Conservation (phyloP, 371 early-diverging fungal genomes). For the Mucor plumbeus region DNA sequence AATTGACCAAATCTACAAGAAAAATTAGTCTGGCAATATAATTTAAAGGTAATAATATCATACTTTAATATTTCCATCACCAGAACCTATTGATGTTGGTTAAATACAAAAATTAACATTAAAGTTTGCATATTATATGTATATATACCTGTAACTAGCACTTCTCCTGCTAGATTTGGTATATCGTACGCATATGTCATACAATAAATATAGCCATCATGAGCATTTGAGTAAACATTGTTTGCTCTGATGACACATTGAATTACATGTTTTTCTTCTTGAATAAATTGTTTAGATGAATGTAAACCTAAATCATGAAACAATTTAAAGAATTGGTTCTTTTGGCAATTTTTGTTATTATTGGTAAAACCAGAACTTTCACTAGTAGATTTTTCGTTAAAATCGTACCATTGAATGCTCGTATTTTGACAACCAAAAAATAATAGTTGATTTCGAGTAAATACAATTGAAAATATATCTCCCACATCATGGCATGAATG, state of each 20-base stretch:
- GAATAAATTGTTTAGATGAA: conserved; percentile 12
- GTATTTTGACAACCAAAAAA: conserved; percentile 84
- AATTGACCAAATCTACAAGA: conserved; percentile 63
- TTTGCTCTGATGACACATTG: conserved; percentile 62
- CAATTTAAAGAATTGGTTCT: conserved; percentile 45
- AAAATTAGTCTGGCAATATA: not conserved
- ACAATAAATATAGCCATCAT: conserved; percentile 80
- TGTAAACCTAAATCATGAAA: conserved; percentile 38
- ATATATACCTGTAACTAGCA: conserved; percentile 61
- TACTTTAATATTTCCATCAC: conserved; percentile 77
- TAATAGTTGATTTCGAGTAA: conserved; percentile 55
- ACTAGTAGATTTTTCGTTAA: conserved; percentile 50
- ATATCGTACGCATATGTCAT: conserved; percentile 58
- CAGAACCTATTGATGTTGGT: conserved; percentile 49
- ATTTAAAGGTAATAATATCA: not conserved
- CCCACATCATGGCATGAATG: conserved; percentile 80
- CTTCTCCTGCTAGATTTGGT: conserved; percentile 60
- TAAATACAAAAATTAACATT: too few relatives aligned
- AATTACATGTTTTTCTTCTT: conserved; percentile 47
- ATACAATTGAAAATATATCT: conserved; percentile 73
- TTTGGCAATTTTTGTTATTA: not conserved
- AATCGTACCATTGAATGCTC: conserved; percentile 77
- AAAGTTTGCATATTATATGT: not conserved
- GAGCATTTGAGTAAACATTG: conserved; percentile 67
- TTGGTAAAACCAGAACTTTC: not conserved